Conservation (phyloP, 352 stramenopile species). For the Halophytophthora polymorphica region DNA sequence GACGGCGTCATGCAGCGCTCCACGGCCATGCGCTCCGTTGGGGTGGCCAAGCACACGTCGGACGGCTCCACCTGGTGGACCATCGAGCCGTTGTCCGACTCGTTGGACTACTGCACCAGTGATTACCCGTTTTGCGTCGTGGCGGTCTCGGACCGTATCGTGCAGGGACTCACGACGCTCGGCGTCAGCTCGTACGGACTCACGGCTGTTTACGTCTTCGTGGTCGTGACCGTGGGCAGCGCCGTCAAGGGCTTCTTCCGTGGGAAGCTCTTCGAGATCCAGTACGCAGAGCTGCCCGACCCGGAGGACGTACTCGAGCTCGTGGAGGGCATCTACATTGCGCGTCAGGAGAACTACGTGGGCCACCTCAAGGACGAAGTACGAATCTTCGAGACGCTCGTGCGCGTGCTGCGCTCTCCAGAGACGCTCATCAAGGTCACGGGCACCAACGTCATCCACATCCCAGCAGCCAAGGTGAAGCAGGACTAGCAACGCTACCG, state of each 20-base stretch:
- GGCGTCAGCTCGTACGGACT: slow-evolving; percentile 84
- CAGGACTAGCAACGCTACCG: slow-evolving; percentile 41
- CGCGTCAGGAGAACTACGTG: slow-evolving; percentile 76
- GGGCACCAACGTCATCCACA: slow-evolving; percentile 83
- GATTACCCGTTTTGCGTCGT: slow-evolving; percentile 72
- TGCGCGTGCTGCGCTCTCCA: slow-evolving; percentile 78
- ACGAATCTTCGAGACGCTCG: slow-evolving; percentile 84
- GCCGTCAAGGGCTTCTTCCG: slow-evolving; percentile 84
- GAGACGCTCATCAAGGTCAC: slow-evolving; percentile 86
- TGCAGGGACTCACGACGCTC: slow-evolving; percentile 72
- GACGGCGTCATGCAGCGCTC: slow-evolving; percentile 56
- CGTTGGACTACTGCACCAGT: slow-evolving; percentile 43
- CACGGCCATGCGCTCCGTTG: slow-evolving; percentile 45
- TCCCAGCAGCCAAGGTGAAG: slow-evolving; percentile 81
- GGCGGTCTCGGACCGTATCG: slow-evolving; percentile 84
- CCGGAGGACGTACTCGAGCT: slow-evolving; percentile 83
- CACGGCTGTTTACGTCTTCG: slow-evolving; percentile 85
- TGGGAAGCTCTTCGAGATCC: slow-evolving; percentile 72
- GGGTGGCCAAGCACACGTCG: slow-evolving; percentile 57
- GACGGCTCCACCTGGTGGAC: slow-evolving; percentile 67
- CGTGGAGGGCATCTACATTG: slow-evolving; percentile 88
- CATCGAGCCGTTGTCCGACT: slow-evolving; percentile 37
- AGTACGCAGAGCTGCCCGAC: slow-evolving; percentile 81
- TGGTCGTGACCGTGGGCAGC: slow-evolving; percentile 84
- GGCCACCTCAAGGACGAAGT: slow-evolving; percentile 88